Percentiles rank a stretch among this genome's conserved stretches.
Evolutionary conservation across 306 rosid species (phyloP).

Genomic region (Ormosia semicastrata): DNA sequence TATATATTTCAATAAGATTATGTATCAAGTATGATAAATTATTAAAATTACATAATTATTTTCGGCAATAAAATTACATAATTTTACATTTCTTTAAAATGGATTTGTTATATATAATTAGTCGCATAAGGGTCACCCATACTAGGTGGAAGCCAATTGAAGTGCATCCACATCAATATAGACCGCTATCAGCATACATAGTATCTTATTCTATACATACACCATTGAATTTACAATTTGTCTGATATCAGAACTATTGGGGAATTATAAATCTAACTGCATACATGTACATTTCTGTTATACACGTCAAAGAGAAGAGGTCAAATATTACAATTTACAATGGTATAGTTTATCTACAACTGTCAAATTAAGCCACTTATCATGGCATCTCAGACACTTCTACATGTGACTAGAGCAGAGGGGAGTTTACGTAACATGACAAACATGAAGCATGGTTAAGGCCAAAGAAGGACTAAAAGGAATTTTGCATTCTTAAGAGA

Average conservation of each 20-base stretch:
- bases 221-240: slow-evolving; percentile 36
- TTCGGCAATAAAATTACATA: too few species aligned
- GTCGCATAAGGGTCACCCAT: too few species aligned
- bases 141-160: too few species aligned
- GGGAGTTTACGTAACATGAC: slow-evolving; percentile 23
- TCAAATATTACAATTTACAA: slow-evolving; percentile 36
- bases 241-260: slow-evolving; percentile 10
- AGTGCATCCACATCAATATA: too few species aligned
- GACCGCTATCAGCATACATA: not conserved
- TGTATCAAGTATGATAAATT: too few species aligned
- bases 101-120: too few species aligned
- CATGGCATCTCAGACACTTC: slow-evolving; percentile 38
- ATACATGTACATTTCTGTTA: slow-evolving; percentile 41
- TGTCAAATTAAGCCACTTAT: slow-evolving; percentile 33
- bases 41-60: too few species aligned
- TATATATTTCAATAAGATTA: not conserved
- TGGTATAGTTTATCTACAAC: slow-evolving; percentile 20
- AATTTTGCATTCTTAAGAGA: slow-evolving; percentile 16
- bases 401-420: slow-evolving; percentile 33
- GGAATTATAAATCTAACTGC: slow-evolving; percentile 39
- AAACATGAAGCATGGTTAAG: slow-evolving; percentile 30
- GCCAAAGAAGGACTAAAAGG: slow-evolving; percentile 31
- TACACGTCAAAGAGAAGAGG: slow-evolving; percentile 40
- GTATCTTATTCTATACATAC: slow-evolving; percentile 27
- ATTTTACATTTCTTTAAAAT: too few species aligned